Base-by-base conservation (phyloP, 2,329 filamentous ascomycete genomes). In the Chaetomiaceae sp. region DNA sequence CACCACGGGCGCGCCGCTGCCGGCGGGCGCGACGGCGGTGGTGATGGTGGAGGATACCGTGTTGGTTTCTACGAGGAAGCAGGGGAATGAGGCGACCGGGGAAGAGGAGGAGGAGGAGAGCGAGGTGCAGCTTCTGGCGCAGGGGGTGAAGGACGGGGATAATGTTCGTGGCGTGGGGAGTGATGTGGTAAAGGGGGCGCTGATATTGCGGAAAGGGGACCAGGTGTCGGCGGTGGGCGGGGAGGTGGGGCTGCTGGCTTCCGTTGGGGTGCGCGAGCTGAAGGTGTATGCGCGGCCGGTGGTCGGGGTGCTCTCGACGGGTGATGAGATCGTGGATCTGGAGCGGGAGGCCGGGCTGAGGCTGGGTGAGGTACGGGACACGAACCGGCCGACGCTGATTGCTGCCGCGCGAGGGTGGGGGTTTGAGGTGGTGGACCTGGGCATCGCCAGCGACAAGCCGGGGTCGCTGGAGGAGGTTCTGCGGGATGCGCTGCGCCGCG, bases 21-120 rank as follows among this genome's bases (percentile, higher is more conserved):
- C 93, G 1, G 82, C 83, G 0, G 88, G 90, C 1, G 88, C 93
- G 2, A 95, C 88, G 20, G 84, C 91, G 0, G 90, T 98, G 5
- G 84, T 96, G 38, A 97, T 94, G 88, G 93, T 98, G 0, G 93
- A 98, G 68, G 93, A 96, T 60, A 98, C 93, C 0, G 68, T 83
- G 1, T 71, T 98, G 4, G 80, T 78, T 50, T 82, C 78, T 2
- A 81, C 79, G 65, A 93, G 88, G 0, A 82, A 86, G 0, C 87
- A 95, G 56, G 86, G 83, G 0, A 75, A 24, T 9, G 22, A 9
- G 22, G 6, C 78, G 2, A 81, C 79, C 65, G 93, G 88, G 0
- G 82, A 86, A 0, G 87, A 95, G 56, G 86, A 82, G 0, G 75
- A 74, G 41, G 93, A 98, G 67, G 93, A 98, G 65, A 83, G 83